These are phyloP conservation scores for Cercospora citrullina DNA, from an alignment of 2,329 filamentous ascomycete species.

Conservation along the genomic window DNA sequence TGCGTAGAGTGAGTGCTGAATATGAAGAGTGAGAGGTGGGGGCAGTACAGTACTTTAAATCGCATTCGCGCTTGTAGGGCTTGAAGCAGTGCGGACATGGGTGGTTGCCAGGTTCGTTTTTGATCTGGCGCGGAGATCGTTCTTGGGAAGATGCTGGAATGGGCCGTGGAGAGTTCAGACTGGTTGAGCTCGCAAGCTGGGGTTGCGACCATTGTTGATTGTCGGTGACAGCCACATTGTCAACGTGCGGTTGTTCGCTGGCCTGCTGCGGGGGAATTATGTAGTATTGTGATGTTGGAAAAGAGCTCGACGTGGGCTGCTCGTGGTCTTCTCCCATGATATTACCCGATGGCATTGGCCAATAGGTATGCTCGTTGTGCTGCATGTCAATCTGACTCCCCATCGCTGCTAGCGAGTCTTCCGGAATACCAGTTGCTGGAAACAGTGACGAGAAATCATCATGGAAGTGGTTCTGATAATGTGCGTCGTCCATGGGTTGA, in stretches of 20 bases:
- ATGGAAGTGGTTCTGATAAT: neutral
- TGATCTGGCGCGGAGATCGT: neutral
- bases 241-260: neutral
- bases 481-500: neutral
- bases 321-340: neutral
- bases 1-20: neutral
- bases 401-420: constrained; percentile 20
- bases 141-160: neutral
- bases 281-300: neutral
- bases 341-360: neutral
- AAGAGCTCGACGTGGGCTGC: neutral
- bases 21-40: constrained; percentile 4
- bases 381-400: constrained; percentile 12
- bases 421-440: constrained; percentile 8
- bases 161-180: neutral
- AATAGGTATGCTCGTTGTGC: neutral
- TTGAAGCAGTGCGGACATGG: constrained; percentile 28
- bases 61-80: constrained; percentile 40
- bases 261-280: neutral
- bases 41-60: constrained; percentile 40
- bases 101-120: neutral
- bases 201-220: neutral
- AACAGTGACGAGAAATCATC: constrained; percentile 5
- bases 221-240: neutral
- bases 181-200: neutral